A percentile compares a stretch with the other conserved stretches of the same genome.
Evolutionary conservation across 495 filamentous ascomycete species (phyloP).

Genomic region (Podospora appendiculata): DNA sequence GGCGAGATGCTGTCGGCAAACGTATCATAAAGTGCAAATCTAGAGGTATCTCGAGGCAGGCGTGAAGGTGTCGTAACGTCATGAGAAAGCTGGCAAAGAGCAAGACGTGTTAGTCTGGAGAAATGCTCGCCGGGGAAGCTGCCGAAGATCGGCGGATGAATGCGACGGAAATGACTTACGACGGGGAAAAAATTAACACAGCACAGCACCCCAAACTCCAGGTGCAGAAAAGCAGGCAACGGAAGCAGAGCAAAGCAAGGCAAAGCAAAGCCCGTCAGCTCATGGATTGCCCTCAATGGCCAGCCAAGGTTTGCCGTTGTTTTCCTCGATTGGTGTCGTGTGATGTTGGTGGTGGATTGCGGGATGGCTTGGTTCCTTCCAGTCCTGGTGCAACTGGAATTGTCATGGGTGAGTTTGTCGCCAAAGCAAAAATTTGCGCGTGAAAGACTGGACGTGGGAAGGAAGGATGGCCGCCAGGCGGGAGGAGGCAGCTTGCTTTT

Average conservation of each 20-base stretch:
- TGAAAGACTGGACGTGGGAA: background rate
- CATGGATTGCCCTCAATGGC: slow-evolving; percentile 1
- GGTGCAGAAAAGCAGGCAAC: slow-evolving; percentile 10
- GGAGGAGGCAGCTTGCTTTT: slow-evolving; percentile 12
- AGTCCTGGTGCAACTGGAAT: background rate
- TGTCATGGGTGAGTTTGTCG: slow-evolving; percentile 2
- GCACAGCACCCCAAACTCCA: slow-evolving; percentile 11
- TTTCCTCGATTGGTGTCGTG: no score
- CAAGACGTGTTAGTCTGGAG: background rate
- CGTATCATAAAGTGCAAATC: slow-evolving; percentile 14
- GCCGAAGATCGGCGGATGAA: background rate
- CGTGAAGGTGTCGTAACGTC: slow-evolving; percentile 26
- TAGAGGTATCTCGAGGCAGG: slow-evolving; percentile 30
- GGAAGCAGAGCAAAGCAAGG: background rate
- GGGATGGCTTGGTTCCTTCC: background rate
- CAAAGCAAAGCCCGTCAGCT: background rate
- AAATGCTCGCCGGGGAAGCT: background rate
- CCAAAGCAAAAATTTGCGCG: slow-evolving; percentile 4
- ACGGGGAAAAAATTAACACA: slow-evolving; percentile 5
- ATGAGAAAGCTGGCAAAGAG: slow-evolving; percentile 4
- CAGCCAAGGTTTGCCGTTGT: background rate
- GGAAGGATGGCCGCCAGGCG: slow-evolving; percentile 5
- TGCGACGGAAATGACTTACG: slow-evolving; percentile 1
- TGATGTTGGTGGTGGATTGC: background rate
- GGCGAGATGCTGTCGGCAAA: background rate